Base-by-base conservation (phyloP, 2,329 filamentous ascomycete species). In the Erysiphe pulchra region DNA sequence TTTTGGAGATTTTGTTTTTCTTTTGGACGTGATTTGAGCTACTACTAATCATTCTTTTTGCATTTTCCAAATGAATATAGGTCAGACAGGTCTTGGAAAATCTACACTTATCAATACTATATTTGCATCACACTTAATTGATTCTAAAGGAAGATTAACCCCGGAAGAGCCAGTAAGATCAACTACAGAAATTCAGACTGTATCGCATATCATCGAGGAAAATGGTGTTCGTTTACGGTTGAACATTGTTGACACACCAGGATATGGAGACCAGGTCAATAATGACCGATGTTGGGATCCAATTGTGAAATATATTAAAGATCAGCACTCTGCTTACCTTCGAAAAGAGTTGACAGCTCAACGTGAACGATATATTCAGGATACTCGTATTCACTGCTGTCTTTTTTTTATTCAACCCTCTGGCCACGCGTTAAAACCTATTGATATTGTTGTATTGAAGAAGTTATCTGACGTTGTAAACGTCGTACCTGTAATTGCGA, bases 251-350 rank as follows among this genome's bases (percentile, higher is more conserved):
- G 90, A 98, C 63, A 98, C 90, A 52, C 90, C 90, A 52, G 90
- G 90, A 53, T 98, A 98, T 60, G 90, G 90, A 60, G 90, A 98
- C 60, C 76, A 94, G 61, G 90, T 98, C 65, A 98, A 98, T 75
- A 98, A 98, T 65, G 90, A 98, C 69, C 81, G 90, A 73, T 98
- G 90, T 77, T 98, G 90, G 90, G 90, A 98, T 62, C 90, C 90
- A 52, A 98, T 98, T 63, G 87, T 98, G 72, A 98, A 98, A 72
- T 98, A 98, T 68, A 98, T 98, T 74, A 98, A 98, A 74, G 90
- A 98, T 66, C 90, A 98, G 71, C 90, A 98, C 72, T 94, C 85
- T 45, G 87, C 90, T 58, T 98, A 95, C 69, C 77, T 98, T 56
- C 83, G 90, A 65, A 98, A 98, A 74, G 90, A 98, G 66, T 84